These are phyloP conservation scores for Trametes cubensis DNA, from an alignment of 768 basidiomycete genomes.

Conservation along the genomic window DNA sequence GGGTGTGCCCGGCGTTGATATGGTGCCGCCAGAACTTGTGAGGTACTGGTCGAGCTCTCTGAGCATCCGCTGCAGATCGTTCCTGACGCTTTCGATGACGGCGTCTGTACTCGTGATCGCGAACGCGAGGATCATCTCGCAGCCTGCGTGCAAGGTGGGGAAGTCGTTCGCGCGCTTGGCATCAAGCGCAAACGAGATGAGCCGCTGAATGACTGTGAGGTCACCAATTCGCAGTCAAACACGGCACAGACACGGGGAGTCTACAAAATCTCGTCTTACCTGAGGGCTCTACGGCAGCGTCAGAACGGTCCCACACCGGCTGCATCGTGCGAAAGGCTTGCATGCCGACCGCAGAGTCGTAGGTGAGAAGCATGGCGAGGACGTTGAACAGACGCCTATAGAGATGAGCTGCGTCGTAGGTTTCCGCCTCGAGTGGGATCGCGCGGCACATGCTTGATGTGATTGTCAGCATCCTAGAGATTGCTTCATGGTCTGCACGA, in stretches of 20 bases:
- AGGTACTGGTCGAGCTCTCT: conserved; percentile 11
- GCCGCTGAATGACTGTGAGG: background rate
- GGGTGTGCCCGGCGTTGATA: background rate
- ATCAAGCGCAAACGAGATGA: background rate
- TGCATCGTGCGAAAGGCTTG: conserved; percentile 11
- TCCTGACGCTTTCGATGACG: conserved; percentile 4
- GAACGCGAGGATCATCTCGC: conserved; percentile 16
- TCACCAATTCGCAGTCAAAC: no score
- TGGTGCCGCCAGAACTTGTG: background rate
- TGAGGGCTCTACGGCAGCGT: background rate
- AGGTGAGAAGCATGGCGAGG: background rate
- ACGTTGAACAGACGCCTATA: conserved; percentile 15
- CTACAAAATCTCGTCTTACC: background rate
- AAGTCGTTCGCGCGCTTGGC: background rate
- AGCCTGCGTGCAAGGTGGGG: conserved; percentile 4
- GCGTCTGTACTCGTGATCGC: background rate
- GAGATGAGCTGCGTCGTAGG: conserved; percentile 7
- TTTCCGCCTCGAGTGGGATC: conserved; percentile 21
- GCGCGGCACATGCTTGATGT: conserved; percentile 17
- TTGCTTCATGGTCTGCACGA: background rate
- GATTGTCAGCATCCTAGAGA: conserved; percentile 6
- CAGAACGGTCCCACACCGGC: conserved; percentile 9
- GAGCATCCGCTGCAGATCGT: conserved; percentile 1
- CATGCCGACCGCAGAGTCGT: background rate
- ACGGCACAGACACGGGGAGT: no score